Evolutionary conservation across 495 filamentous ascomycete genomes (phyloP).

Genomic region (Penicillium coffeae): DNA sequence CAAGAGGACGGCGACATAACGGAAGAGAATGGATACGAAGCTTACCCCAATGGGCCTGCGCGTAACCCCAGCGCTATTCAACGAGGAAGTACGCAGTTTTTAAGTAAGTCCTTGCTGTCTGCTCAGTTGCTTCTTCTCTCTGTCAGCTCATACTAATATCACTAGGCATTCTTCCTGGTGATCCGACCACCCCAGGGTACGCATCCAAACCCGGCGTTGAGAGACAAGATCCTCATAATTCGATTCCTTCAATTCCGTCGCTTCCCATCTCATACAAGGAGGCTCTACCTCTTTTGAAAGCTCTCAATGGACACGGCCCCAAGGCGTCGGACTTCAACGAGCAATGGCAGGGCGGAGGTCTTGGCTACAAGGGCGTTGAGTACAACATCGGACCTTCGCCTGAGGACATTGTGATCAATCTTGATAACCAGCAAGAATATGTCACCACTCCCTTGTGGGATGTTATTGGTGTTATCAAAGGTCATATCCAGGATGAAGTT

Average conservation of each 20-base stretch:
- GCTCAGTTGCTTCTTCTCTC: not conserved
- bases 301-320: slow-evolving; percentile 84
- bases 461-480: slow-evolving; percentile 91
- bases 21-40: slow-evolving; percentile 71
- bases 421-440: slow-evolving; percentile 87
- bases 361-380: slow-evolving; percentile 77
- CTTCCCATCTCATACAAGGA: slow-evolving; percentile 88
- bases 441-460: slow-evolving; percentile 89
- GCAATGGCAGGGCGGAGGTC: slow-evolving; percentile 67
- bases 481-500: slow-evolving; percentile 81
- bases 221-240: slow-evolving; percentile 62
- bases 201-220: slow-evolving; percentile 86
- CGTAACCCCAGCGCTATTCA: slow-evolving; percentile 87
- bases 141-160: not conserved
- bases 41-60: slow-evolving; percentile 85
- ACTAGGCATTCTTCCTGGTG: slow-evolving; percentile 56
- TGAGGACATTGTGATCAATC: slow-evolving; percentile 67
- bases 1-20: slow-evolving; percentile 82
- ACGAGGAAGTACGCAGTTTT: slow-evolving; percentile 82
- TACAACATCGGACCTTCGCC: slow-evolving; percentile 92
- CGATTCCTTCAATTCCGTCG: slow-evolving; percentile 83
- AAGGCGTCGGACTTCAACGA: slow-evolving; percentile 71
- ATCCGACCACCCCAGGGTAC: slow-evolving; percentile 88
- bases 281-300: slow-evolving; percentile 77
- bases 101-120: slow-evolving; percentile 48